Evolutionary conservation across 768 basidiomycete species (phyloP).

Genomic region (Coprinopsis cinerea): DNA sequence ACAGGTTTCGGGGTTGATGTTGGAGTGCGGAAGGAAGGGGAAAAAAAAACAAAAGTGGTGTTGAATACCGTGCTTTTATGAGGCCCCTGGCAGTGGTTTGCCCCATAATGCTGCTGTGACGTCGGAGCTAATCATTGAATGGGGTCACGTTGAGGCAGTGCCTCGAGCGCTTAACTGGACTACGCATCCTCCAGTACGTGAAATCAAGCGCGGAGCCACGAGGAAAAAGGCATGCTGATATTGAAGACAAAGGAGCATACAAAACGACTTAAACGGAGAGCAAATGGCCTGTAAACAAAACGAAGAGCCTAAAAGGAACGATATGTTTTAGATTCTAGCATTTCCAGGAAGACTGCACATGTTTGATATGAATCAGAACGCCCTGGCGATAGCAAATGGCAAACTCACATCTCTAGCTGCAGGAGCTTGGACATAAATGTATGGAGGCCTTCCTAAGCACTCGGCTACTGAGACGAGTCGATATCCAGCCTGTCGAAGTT

Average conservation of each 20-base stretch:
- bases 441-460: conserved; percentile 29
- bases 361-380: background rate
- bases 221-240: too few relatives aligned
- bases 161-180: too few relatives aligned
- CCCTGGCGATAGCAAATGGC: too few relatives aligned
- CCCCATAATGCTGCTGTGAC: too few relatives aligned
- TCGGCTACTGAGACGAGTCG: conserved; percentile 34
- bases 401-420: conserved; percentile 13
- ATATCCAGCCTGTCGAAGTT: conserved; percentile 26
- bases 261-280: too few relatives aligned
- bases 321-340: background rate
- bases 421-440: conserved; percentile 19
- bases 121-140: too few relatives aligned
- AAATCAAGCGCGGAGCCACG: too few relatives aligned
- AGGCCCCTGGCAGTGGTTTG: too few relatives aligned
- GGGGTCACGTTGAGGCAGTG: too few relatives aligned
- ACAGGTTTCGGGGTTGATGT: background rate
- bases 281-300: background rate
- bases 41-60: background rate
- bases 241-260: too few relatives aligned
- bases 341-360: conserved; percentile 3
- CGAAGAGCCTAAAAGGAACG: background rate
- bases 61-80: background rate
- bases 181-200: too few relatives aligned
- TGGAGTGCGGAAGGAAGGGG: background rate